phyloP scores from a whole-genome alignment of 139 green algal species.

The Coccomyxa sp. region DNA sequence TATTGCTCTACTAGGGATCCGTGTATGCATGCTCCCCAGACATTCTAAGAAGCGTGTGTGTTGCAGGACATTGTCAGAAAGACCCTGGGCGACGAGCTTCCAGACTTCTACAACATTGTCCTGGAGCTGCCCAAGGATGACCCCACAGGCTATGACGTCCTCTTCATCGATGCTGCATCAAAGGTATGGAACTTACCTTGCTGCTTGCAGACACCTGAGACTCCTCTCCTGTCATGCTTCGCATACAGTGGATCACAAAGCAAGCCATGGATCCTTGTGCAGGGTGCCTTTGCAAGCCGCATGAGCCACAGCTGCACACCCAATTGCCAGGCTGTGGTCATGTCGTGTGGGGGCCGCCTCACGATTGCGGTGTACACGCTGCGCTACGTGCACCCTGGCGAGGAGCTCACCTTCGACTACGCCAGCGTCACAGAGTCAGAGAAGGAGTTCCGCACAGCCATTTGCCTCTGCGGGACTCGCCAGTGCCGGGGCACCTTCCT shows the following conservation, averaged over 20 bases:
- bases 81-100: constrained; percentile 62
- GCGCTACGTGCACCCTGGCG: constrained; percentile 49
- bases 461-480: constrained; percentile 77
- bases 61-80: constrained; percentile 78
- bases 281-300: constrained; percentile 76
- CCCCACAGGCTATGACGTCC: constrained; percentile 70
- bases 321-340: constrained; percentile 84
- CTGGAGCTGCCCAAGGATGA: constrained; percentile 75
- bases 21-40: too few relatives aligned
- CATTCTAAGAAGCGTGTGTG: too few relatives aligned
- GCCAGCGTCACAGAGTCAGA: constrained; percentile 79
- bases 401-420: constrained; percentile 93
- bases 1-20: too few relatives aligned
- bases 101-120: constrained; percentile 95
- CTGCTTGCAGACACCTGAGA: neutral
- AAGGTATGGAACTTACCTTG: constrained; percentile 34
- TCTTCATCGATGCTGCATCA: constrained; percentile 91
- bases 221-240: neutral
- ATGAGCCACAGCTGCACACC: constrained; percentile 93
- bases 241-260: neutral
- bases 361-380: constrained; percentile 87
- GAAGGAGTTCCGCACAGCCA: constrained; percentile 77
- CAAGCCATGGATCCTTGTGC: too few relatives aligned
- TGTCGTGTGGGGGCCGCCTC: constrained; percentile 66
- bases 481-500: constrained; percentile 77